These are phyloP conservation scores for Akanthomyces dipterigenus DNA, from an alignment of 2,329 filamentous ascomycete genomes.

Conservation along the genomic window DNA sequence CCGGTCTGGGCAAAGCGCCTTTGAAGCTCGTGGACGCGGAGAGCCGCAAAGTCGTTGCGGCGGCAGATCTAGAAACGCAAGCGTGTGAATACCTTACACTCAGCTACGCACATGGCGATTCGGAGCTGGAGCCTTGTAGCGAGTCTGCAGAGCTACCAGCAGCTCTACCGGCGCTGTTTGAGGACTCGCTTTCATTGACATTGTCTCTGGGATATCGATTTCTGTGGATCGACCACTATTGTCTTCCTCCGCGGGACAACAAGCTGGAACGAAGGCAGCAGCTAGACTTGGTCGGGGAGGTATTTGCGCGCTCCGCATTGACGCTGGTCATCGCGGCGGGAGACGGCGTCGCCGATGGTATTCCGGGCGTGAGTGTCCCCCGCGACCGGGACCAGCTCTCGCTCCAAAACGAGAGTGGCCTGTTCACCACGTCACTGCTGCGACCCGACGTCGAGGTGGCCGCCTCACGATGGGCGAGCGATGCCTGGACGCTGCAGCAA, in stretches of 20 bases:
- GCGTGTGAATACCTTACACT: constrained; percentile 27
- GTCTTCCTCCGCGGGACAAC: constrained; percentile 23
- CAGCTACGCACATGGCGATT: constrained; percentile 25
- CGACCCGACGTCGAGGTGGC: constrained; percentile 29
- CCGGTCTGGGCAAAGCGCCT: constrained; percentile 13
- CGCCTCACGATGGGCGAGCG: constrained; percentile 28
- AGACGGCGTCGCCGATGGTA: constrained; percentile 23
- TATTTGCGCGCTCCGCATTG: constrained; percentile 26
- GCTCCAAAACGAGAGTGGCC: constrained; percentile 24
- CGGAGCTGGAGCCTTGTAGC: not conserved
- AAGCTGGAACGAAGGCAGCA: constrained; percentile 22
- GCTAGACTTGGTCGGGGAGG: constrained; percentile 26
- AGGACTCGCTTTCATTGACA: constrained; percentile 28
- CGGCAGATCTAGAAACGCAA: constrained; percentile 20
- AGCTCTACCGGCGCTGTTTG: constrained; percentile 23
- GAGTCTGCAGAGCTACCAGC: constrained; percentile 19
- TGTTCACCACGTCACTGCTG: constrained; percentile 30
- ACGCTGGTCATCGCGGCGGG: constrained; percentile 31
- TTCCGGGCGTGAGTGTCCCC: constrained; percentile 27
- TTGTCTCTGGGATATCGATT: constrained; percentile 28
- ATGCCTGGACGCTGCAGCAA: constrained; percentile 32
- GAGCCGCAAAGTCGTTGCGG: constrained; percentile 23
- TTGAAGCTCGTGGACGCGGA: constrained; percentile 28
- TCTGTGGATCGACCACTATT: constrained; percentile 32
- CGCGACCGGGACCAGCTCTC: constrained; percentile 29